Evolutionary conservation across 306 rosid species (phyloP), one percentile per base, ranked within the genome.

Genomic region (Luffa acutangula): DNA sequence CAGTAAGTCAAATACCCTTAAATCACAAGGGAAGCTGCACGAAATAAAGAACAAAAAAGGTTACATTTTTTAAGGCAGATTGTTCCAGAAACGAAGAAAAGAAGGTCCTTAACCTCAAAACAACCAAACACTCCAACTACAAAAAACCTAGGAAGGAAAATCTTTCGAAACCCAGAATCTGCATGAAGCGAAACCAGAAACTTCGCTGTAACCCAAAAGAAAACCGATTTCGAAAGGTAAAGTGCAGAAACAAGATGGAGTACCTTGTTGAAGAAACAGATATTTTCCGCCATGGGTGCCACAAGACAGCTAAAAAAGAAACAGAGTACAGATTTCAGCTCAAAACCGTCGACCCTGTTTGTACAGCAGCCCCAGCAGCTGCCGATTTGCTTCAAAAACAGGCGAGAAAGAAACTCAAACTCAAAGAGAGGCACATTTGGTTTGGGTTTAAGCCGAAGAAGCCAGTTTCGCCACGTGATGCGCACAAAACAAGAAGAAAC

Each of bases 261-360:
- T 64, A 94, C 98, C 98, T 94, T 91, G 88, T 84, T 86, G 85
- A 84, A 67, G 83, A 92, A 89, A 70, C 86, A 89, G 85, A 85
- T 79, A 79, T 80, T 82, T 85, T 81, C 97, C 14, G 88, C 92
- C 98, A 94, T 94, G 51, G 88, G 69, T 84, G 72, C 37, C 67
- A 75, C 48, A 67, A 64, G 73, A 60, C 54, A 65, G 81, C 78
- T 15, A 43, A 37, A 80, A 65, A 43, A 1, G 41, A 20, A 81
- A 76, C 34, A 74, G 21, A 81, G 60, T 58, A 75, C 85, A 81
- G 62, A 65, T 46, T 14, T 56, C 12, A 9, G 67, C 34, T 4
- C 77, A 57, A 81, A 78, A 56, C 33, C 52, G 51, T n/a, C 31
- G n/a, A 66, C 78, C 79, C 67, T 46, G 9, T 57, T 51, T 62